Conservation (phyloP, 2,329 filamentous ascomycete species). For the Alternaria infectoria region DNA sequence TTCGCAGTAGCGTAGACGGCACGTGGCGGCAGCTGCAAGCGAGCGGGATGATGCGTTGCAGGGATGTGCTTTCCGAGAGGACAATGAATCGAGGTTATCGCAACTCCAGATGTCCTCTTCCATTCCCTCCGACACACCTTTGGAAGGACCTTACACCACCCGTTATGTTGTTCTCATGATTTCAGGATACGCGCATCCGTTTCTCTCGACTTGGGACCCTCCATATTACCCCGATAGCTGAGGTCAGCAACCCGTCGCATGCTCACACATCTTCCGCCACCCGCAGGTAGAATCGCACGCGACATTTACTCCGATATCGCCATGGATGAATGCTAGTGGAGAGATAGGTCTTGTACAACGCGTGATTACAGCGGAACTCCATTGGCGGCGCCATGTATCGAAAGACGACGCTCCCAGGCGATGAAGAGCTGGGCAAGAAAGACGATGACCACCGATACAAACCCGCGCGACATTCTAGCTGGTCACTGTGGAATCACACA, state of each 20-base stretch:
- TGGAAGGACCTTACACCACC: neutral
- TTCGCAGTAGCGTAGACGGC: neutral
- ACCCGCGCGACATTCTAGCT: slow-evolving; percentile 46
- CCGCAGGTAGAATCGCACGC: slow-evolving; percentile 11
- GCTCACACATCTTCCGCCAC: slow-evolving; percentile 16
- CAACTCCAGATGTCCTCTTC: slow-evolving; percentile 17
- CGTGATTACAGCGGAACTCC: slow-evolving; percentile 36
- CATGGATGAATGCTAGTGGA: slow-evolving; percentile 38
- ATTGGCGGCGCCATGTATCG: slow-evolving; percentile 40
- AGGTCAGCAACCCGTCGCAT: slow-evolving; percentile 8
- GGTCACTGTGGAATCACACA: slow-evolving; percentile 27
- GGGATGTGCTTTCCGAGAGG: slow-evolving; percentile 8
- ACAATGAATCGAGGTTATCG: neutral
- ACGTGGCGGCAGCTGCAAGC: slow-evolving; percentile 9
- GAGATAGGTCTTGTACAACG: slow-evolving; percentile 25
- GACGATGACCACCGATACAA: slow-evolving; percentile 63
- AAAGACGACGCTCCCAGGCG: slow-evolving; percentile 56
- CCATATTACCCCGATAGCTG: neutral
- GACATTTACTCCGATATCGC: slow-evolving; percentile 10
- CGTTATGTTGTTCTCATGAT: neutral
- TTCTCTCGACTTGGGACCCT: neutral
- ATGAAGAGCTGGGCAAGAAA: slow-evolving; percentile 70
- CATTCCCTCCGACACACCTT: neutral
- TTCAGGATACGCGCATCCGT: neutral
- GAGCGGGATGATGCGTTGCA: slow-evolving; percentile 10